Evolutionary conservation across 2,329 filamentous ascomycete genomes (phyloP), one percentile per base, ranked within the genome.

Genomic region (Nemania bipapillata): DNA sequence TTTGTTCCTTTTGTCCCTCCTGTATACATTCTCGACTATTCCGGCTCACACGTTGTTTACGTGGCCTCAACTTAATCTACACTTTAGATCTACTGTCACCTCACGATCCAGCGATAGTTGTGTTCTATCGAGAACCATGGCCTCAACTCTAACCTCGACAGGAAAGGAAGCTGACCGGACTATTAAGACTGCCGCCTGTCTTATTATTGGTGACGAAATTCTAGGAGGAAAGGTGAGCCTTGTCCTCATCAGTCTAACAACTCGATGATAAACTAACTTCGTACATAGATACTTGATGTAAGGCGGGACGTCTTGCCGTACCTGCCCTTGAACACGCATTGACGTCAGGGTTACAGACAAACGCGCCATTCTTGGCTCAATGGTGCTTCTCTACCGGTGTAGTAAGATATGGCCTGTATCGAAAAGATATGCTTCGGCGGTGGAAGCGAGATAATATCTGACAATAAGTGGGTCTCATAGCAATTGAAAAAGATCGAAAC

Each of bases 131-230:
- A 74, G 74, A 74, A 78, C 79, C 76, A 87, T 86, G 82, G 82
- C 77, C 70, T 84, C 86, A 74, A 62, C 55, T 61, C 79, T 84
- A 67, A 65, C 76, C 70, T 84, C 85, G 75, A 82, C 84, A 4
- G 83, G 85, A 67, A 84, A 88, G 76, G 85, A 87, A 71, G 86
- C 86, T 76, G 83, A 86, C 75, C 85, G 90, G 77, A 89, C 87
- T 68, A 96, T 98, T 74, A 90, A 93, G 78, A 97, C 94, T 54
- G 96, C 95, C 11, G 95, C 92, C 65, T 97, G 93, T 80, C 82
- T 98, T 72, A 94, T 99, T 68, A 98, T 99, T 75, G 95, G 95
- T n/a, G 95, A 98, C 81, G 95, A 97, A 80, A 94, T 98, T 4
- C 85, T 98, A 3, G 94, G 94, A 24, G 95, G 96, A 75, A 98